Evolutionary conservation across 306 rosid genomes (phyloP).

Genomic region (Styphnolobium japonicum): DNA sequence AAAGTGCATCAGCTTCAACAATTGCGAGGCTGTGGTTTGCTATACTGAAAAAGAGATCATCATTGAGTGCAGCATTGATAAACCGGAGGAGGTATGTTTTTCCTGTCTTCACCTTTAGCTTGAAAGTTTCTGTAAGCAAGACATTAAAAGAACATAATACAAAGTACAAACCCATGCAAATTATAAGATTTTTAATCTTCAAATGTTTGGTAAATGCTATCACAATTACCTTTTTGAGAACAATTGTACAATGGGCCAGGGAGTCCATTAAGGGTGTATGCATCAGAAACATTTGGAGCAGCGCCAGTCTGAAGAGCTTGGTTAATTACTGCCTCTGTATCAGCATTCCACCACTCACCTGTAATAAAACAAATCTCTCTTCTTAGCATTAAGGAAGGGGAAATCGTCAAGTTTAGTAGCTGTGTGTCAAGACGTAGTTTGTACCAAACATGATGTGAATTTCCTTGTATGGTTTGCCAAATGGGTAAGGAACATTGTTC

Average conservation of each 20-base stretch:
- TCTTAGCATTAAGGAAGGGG: neutral
- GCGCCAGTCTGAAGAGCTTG: conserved; percentile 27
- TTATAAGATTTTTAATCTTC: neutral
- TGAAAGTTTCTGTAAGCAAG: conserved; percentile 22
- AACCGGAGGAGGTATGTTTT: conserved; percentile 28
- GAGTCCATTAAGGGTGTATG: conserved; percentile 27
- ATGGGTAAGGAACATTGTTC: conserved; percentile 24
- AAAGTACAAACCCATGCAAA: neutral
- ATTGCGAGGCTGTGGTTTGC: conserved; percentile 29
- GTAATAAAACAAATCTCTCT: neutral
- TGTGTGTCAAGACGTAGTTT: neutral
- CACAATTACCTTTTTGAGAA: conserved; percentile 10
- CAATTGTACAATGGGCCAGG: conserved; percentile 32
- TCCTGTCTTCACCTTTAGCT: conserved; percentile 30
- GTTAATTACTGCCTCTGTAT: conserved; percentile 29
- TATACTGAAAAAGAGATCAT: conserved; percentile 27
- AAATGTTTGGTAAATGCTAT: neutral
- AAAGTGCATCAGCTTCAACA: conserved; percentile 30
- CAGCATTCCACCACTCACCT: conserved; percentile 41
- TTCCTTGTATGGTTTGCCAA: conserved; percentile 29
- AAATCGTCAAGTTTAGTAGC: neutral
- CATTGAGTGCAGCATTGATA: conserved; percentile 37
- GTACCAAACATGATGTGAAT: conserved; percentile 31
- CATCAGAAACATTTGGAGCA: conserved; percentile 32
- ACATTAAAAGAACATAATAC: neutral